Percentiles rank a stretch among this genome's conserved stretches.
These are phyloP conservation scores for Astrothelium macrocarpum DNA, from an alignment of 495 filamentous ascomycete species.

Conservation along the genomic window DNA sequence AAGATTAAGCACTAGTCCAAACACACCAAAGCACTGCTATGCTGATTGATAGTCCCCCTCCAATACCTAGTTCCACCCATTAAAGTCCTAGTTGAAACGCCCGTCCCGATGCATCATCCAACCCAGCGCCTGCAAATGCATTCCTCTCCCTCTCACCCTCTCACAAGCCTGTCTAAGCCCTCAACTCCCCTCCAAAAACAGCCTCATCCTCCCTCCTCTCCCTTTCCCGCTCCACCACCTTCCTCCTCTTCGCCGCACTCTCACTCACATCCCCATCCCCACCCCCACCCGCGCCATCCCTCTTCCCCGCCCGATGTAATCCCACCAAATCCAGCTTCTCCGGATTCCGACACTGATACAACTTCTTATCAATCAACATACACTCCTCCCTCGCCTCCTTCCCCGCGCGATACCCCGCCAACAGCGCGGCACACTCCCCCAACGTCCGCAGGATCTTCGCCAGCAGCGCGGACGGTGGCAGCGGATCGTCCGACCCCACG, in stretches of 20 bases:
- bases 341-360: slow-evolving; percentile 70
- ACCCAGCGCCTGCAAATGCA: background rate
- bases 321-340: slow-evolving; percentile 49
- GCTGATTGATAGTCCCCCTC: no score
- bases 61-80: no score
- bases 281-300: slow-evolving; percentile 36
- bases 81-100: no score
- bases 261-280: slow-evolving; percentile 33
- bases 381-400: background rate
- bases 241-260: slow-evolving; percentile 49
- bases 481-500: slow-evolving; percentile 35
- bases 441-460: slow-evolving; percentile 35
- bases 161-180: background rate
- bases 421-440: slow-evolving; percentile 39
- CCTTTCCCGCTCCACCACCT: slow-evolving; percentile 43
- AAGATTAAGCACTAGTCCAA: no score
- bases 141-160: background rate
- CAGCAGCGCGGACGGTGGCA: slow-evolving; percentile 16
- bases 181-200: slow-evolving; percentile 38
- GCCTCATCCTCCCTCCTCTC: slow-evolving; percentile 45
- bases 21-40: no score
- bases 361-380: slow-evolving; percentile 46
- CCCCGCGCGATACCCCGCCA: background rate
- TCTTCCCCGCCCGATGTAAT: slow-evolving; percentile 43
- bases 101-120: no score